Evolutionary conservation across 768 basidiomycete genomes (phyloP), one percentile per base, ranked within the genome.

Genomic region (Boletus barrowsii): DNA sequence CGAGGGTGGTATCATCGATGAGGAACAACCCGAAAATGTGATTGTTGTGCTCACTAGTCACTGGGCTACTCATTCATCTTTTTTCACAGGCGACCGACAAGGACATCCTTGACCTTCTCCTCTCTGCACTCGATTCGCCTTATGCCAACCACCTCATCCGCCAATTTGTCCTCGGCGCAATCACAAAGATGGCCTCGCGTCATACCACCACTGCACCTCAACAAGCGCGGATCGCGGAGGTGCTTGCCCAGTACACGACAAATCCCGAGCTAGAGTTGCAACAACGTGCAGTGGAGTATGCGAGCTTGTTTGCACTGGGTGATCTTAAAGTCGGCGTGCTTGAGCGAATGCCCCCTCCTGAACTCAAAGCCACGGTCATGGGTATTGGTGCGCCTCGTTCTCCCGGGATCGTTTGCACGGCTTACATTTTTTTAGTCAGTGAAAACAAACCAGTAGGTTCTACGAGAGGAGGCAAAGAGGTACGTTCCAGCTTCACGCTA

Each of bases 341-440:
- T 55, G 97, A 99, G 75, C 83, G 93, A 51, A 99, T 99, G 97
- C 97, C 97, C n/a, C 90, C 93, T 6, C 97, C 97, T 2, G 97
- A 99, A 69, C 74, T 98, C 59, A 97, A 95, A 74, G 88, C 90
- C n/a, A 98, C 96, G 3, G 90, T 98, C 3, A 89, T 96, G 80
- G 97, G 93, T 43, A 81, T 88, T 55, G 90, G 93, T 95, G 61
- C 59, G 83, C 74, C 37, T 35, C 13, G 7, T 51, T 41, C 26
- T 26, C 24, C 45, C 14, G n/a, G 11, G 13, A 10, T 41, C 7
- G 7, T 40, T 48, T 22, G n/a, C 42, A 26, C 4, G 7, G 5
- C 42, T 70, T 17, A 59, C 26, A 7, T 6, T 54, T 44, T 29
- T 47, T 10, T 60, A 95, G 93, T 94, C 49, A 95, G 93, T 72